Percentiles rank a stretch among this genome's conserved stretches.
These are phyloP conservation scores for Euphrasia confusa DNA, from an alignment of 257 asterid genomes.

Conservation along the genomic window DNA sequence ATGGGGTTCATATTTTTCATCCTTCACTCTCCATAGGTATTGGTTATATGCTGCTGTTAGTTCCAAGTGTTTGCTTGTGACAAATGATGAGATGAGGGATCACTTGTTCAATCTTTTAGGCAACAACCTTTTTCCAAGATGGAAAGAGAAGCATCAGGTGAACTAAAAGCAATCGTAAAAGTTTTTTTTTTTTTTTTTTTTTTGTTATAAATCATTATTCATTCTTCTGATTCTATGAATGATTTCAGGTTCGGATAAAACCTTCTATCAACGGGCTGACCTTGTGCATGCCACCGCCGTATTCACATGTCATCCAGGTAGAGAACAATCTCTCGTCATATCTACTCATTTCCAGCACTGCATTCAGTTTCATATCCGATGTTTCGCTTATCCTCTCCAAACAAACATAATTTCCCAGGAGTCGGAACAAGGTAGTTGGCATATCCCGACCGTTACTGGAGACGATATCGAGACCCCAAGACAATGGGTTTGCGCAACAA, in stretches of 20 bases:
- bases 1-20: background rate
- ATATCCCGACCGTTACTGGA: constrained; percentile 68
- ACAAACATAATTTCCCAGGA: constrained; percentile 48
- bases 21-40: constrained; percentile 43
- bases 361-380: constrained; percentile 1
- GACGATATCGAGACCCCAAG: constrained; percentile 80
- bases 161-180: background rate
- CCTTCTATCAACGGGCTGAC: constrained; percentile 32
- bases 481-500: constrained; percentile 80
- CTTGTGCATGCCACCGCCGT: constrained; percentile 88
- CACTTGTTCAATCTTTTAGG: constrained; percentile 90
- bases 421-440: constrained; percentile 81
- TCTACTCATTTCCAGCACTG: background rate
- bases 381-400: constrained; percentile 14
- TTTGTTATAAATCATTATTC: background rate
- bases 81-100: constrained; percentile 98
- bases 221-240: constrained; percentile 10
- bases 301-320: constrained; percentile 84
- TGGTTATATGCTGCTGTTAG: constrained; percentile 98
- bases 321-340: constrained; percentile 9
- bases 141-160: constrained; percentile 99
- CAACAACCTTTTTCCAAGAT: constrained; percentile 79
- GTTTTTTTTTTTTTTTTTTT: background rate
- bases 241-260: constrained; percentile 57
- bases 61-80: constrained; percentile 77